These are phyloP conservation scores for Pezicula neosporulosa DNA, from an alignment of 2,329 filamentous ascomycete species.

Conservation along the genomic window DNA sequence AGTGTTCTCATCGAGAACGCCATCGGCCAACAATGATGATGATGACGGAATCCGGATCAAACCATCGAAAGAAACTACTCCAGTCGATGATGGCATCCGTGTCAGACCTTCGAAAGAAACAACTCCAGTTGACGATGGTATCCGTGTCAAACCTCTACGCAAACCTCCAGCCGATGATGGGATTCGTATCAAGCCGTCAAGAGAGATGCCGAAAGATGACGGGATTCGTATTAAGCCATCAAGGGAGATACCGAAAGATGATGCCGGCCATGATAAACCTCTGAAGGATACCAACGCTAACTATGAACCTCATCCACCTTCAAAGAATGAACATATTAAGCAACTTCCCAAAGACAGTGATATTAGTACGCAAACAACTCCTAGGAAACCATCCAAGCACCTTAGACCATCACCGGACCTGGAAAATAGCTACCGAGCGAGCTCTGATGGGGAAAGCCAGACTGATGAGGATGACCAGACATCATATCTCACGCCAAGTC, in stretches of 20 bases:
- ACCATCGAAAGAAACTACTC: slow-evolving; percentile 13
- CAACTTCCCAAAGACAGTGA: slow-evolving; percentile 6
- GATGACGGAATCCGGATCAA: slow-evolving; percentile 22
- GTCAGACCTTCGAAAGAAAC: slow-evolving; percentile 21
- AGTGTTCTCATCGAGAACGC: slow-evolving; percentile 30
- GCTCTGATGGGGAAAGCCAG: slow-evolving; percentile 12
- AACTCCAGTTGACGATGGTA: slow-evolving; percentile 34
- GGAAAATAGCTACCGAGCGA: slow-evolving; percentile 9
- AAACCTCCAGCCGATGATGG: slow-evolving; percentile 33
- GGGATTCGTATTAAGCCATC: slow-evolving; percentile 14
- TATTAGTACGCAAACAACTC: slow-evolving; percentile 5
- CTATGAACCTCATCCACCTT: not conserved
- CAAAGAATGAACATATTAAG: slow-evolving; percentile 5
- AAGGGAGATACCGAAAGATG: slow-evolving; percentile 8
- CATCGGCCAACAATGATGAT: slow-evolving; percentile 10
- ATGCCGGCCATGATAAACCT: slow-evolving; percentile 5
- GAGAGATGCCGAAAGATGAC: slow-evolving; percentile 2
- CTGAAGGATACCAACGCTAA: slow-evolving; percentile 9
- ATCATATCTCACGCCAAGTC: slow-evolving; percentile 20
- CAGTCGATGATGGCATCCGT: slow-evolving; percentile 27
- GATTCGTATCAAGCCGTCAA: slow-evolving; percentile 29
- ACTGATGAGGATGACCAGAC: slow-evolving; percentile 11
- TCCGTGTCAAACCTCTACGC: slow-evolving; percentile 24
- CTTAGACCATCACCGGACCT: slow-evolving; percentile 14
- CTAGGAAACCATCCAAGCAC: slow-evolving; percentile 18